Evolutionary conservation across 139 green algal species (phyloP).

Genomic region (Micractinium conductrix): DNA sequence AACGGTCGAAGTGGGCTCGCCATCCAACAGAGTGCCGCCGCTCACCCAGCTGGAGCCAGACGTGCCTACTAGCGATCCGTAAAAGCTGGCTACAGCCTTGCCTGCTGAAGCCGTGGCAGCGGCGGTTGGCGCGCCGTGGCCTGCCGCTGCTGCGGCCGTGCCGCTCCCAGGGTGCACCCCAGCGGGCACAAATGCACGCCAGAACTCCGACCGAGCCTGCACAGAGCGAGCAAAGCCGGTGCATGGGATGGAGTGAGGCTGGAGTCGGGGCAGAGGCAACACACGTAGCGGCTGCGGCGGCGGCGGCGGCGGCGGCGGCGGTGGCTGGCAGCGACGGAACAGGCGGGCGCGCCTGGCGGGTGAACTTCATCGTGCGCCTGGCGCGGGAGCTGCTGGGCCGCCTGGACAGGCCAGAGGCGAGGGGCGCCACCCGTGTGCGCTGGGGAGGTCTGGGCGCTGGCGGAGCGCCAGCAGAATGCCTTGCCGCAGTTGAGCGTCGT

Average conservation of each 20-base stretch:
- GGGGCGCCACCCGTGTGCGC: too few relatives aligned
- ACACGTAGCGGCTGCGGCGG: not conserved
- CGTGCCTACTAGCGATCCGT: constrained; percentile 11
- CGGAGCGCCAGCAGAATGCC: too few relatives aligned
- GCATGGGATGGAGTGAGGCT: not conserved
- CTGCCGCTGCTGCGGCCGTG: not conserved
- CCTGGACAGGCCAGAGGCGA: too few relatives aligned
- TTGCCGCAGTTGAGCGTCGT: too few relatives aligned
- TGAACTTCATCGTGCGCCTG: too few relatives aligned
- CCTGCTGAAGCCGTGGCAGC: not conserved
- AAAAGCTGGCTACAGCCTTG: constrained; percentile 17
- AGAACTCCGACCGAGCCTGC: constrained; percentile 17
- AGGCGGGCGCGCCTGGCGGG: too few relatives aligned
- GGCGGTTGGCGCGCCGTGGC: too few relatives aligned
- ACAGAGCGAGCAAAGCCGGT: not conserved
- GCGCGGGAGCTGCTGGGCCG: too few relatives aligned
- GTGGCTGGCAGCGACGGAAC: too few relatives aligned
- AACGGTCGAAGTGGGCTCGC: not conserved
- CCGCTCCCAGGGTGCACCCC: not conserved
- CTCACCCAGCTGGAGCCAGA: constrained; percentile 3
- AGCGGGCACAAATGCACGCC: not conserved
- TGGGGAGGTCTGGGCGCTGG: too few relatives aligned
- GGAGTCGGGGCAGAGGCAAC: too few relatives aligned
- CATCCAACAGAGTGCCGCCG: constrained; percentile 13
- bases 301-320: not conserved